These are phyloP conservation scores for Verticillium nonalfalfae DNA, from an alignment of 2,329 filamentous ascomycete genomes.

Conservation along the genomic window DNA sequence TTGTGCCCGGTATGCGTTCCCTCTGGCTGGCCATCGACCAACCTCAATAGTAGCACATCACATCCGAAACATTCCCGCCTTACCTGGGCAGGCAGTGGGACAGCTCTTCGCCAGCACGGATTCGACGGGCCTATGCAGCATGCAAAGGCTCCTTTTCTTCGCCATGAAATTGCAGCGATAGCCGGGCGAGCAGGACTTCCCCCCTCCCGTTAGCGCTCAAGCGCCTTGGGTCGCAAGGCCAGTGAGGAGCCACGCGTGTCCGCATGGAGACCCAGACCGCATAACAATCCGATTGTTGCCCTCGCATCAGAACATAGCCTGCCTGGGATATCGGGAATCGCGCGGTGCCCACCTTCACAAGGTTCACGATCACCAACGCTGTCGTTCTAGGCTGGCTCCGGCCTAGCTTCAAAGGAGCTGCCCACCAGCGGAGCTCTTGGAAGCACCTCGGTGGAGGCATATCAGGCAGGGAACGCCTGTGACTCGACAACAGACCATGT, in stretches of 20 bases:
- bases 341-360: not conserved
- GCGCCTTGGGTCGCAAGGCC: not conserved
- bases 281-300: not conserved
- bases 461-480: not conserved
- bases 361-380: not conserved
- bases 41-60: not conserved
- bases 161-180: not conserved
- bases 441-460: not conserved
- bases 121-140: not conserved
- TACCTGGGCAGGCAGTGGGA: too few relatives aligned
- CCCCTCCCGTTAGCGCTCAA: not conserved
- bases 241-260: not conserved
- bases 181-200: not conserved
- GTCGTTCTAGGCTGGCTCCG: not conserved
- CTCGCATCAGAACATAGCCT: not conserved
- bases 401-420: not conserved
- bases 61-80: not conserved
- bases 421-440: not conserved
- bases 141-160: not conserved
- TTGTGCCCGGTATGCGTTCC: conserved; percentile 1
- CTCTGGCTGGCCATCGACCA: not conserved
- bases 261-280: not conserved
- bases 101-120: too few relatives aligned
- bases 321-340: not conserved
- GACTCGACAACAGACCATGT: conserved; percentile 14